Percentiles rank a stretch among this genome's conserved stretches.
These are phyloP conservation scores for Logfia minima DNA, from an alignment of 129 eudicot species.

Conservation along the genomic window DNA sequence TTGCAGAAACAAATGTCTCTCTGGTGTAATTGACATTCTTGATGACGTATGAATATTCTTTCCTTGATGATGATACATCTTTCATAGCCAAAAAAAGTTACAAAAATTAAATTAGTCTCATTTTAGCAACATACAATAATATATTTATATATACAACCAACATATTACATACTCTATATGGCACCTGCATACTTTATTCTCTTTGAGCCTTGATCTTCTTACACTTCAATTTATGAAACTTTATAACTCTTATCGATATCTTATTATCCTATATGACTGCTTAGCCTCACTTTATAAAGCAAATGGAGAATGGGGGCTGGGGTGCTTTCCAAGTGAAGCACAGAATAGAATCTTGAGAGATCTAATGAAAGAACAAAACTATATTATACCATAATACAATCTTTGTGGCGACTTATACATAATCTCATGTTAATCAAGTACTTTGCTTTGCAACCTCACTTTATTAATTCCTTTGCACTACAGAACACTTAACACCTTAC, in stretches of 20 bases:
- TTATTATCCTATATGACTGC: conserved; percentile 39
- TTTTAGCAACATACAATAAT: conserved; percentile 12
- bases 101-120: conserved; percentile 28
- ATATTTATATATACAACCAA: background rate
- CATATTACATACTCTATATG: conserved; percentile 16
- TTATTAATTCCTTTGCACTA: conserved; percentile 49
- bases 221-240: conserved; percentile 26
- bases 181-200: conserved; percentile 51
- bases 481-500: conserved; percentile 68
- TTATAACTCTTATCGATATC: conserved; percentile 34
- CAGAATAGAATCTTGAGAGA: conserved; percentile 77
- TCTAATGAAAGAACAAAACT: conserved; percentile 36
- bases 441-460: conserved; percentile 36
- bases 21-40: conserved; percentile 64
- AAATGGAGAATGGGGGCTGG: conserved; percentile 30
- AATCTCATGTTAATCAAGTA: conserved; percentile 41
- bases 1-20: conserved; percentile 78
- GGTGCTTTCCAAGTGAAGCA: conserved; percentile 57
- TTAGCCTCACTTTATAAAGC: conserved; percentile 55
- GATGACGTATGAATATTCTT: conserved; percentile 61
- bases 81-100: conserved; percentile 23
- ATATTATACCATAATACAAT: conserved; percentile 28
- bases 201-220: conserved; percentile 34
- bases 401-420: conserved; percentile 45
- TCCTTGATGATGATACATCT: conserved; percentile 78